phyloP scores from a whole-genome alignment of 345 rosid species.

The Stellera chamaejasme region DNA sequence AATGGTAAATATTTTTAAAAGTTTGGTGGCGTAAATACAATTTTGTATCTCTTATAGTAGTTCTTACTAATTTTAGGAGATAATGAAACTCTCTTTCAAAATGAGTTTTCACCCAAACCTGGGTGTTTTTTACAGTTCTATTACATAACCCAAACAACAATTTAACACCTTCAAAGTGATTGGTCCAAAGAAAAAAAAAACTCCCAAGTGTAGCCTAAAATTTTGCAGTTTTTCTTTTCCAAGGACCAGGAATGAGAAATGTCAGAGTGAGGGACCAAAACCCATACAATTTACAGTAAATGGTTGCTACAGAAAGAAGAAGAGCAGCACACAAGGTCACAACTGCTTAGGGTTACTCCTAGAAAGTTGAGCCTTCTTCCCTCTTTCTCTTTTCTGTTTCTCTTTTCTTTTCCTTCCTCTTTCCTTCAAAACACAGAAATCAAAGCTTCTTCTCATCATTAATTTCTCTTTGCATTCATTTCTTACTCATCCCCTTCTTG shows the following conservation, averaged over 20 bases:
- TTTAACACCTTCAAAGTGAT: no score
- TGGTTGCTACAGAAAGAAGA: conserved; percentile 13
- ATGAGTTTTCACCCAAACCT: no score
- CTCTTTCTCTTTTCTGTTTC: no score
- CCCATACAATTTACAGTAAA: conserved; percentile 12
- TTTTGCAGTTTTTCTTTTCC: conserved; percentile 17
- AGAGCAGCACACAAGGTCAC: no score
- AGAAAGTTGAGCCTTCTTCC: conserved; percentile 18
- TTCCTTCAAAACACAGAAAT: conserved; percentile 19
- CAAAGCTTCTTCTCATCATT: conserved; percentile 35
- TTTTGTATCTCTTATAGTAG: no score
- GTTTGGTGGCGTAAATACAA: no score
- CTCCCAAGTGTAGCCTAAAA: background rate
- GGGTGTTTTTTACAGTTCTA: no score
- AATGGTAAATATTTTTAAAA: no score
- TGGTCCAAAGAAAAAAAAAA: background rate
- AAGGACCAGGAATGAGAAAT: conserved; percentile 5
- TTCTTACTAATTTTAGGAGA: no score
- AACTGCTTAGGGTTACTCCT: conserved; percentile 7
- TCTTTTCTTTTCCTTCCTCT: no score
- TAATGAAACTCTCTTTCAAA: no score
- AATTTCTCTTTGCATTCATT: conserved; percentile 8
- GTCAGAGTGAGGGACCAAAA: conserved; percentile 1
- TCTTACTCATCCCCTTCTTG: conserved; percentile 8
- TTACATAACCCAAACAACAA: no score